Percentiles rank a stretch among this genome's conserved stretches.
These are phyloP conservation scores for Penicillium canescens DNA, from an alignment of 495 filamentous ascomycete genomes.

Conservation along the genomic window DNA sequence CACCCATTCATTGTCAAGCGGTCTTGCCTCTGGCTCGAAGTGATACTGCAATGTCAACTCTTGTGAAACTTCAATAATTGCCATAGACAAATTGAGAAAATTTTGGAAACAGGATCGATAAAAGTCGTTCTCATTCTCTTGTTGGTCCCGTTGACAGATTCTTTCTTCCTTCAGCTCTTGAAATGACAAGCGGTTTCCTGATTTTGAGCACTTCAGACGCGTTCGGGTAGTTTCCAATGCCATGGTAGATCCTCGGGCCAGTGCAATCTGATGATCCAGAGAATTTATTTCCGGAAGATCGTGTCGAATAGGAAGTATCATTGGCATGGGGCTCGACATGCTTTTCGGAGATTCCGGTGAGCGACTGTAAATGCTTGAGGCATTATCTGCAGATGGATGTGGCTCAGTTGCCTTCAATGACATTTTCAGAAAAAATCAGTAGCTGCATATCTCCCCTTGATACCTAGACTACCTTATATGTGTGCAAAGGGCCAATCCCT, in stretches of 20 bases:
- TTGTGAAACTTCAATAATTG: background rate
- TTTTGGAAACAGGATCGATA: constrained; percentile 1
- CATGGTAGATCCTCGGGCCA: constrained; percentile 8
- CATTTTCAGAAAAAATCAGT: too few relatives aligned
- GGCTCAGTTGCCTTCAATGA: too few relatives aligned
- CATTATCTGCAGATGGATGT: background rate
- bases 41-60: background rate
- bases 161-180: background rate
- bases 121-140: constrained; percentile 7
- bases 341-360: background rate
- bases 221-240: constrained; percentile 5
- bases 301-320: background rate
- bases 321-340: background rate
- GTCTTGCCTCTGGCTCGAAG: constrained; percentile 1
- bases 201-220: constrained; percentile 1
- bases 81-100: background rate
- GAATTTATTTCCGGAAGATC: constrained; percentile 10
- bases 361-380: constrained; percentile 10
- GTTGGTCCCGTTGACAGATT: background rate
- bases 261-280: constrained; percentile 9
- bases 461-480: too few relatives aligned
- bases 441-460: too few relatives aligned
- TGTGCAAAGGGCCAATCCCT: too few relatives aligned
- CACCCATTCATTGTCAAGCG: background rate
- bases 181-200: background rate